Conservation (phyloP, 2,329 filamentous ascomycete genomes). For the Claviceps spartinae region DNA sequence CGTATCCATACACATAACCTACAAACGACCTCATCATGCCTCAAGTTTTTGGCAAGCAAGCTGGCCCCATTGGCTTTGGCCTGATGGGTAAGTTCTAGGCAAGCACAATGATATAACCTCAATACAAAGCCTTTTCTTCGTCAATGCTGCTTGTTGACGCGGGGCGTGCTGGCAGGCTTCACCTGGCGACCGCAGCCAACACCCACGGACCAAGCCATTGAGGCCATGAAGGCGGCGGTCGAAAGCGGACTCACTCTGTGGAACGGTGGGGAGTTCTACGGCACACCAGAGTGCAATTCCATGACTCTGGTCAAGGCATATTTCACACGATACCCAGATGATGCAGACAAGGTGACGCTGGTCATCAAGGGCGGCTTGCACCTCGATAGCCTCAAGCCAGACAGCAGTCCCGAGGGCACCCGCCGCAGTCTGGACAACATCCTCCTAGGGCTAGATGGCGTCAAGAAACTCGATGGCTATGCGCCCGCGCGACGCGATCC, state of each 20-base stretch:
- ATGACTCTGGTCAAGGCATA: conserved; percentile 48
- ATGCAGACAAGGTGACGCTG: conserved; percentile 47
- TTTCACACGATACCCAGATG: conserved; percentile 49
- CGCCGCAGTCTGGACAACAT: conserved; percentile 45
- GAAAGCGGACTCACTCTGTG: conserved; percentile 34
- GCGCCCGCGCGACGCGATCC: conserved; percentile 43
- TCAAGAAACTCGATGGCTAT: conserved; percentile 48
- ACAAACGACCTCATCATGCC: neutral
- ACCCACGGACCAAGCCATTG: conserved; percentile 34
- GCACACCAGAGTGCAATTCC: conserved; percentile 40
- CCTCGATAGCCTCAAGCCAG: conserved; percentile 18
- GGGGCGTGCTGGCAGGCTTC: conserved; percentile 20
- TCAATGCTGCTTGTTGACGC: neutral
- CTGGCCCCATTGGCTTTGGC: conserved; percentile 39
- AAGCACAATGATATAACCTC: no score
- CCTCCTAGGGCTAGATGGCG: conserved; percentile 35
- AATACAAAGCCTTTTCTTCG: no score
- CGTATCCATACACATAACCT: no score
- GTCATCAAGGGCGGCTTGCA: conserved; percentile 46
- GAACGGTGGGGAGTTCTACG: conserved; percentile 56
- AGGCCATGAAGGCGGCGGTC: conserved; percentile 41
- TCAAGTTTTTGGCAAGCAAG: conserved; percentile 23
- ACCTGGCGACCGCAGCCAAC: conserved; percentile 27
- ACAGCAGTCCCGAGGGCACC: conserved; percentile 40
- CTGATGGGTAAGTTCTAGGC: conserved; percentile 33